A percentile compares a stretch with the other conserved stretches of the same genome.
phyloP scores from a whole-genome alignment of 1,139 yeast genomes.

The Saccharomyces hybrid region DNA sequence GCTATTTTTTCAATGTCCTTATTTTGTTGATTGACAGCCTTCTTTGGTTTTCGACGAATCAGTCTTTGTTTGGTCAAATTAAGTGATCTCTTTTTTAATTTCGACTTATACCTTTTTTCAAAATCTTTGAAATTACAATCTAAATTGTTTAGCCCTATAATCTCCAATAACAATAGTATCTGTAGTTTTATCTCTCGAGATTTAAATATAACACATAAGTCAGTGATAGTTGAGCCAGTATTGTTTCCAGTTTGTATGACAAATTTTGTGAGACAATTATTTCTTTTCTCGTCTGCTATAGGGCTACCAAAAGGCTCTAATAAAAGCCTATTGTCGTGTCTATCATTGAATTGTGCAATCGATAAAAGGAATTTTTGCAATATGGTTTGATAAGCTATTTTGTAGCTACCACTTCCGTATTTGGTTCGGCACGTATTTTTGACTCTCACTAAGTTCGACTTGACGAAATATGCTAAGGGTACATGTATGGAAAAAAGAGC shows the following conservation, averaged over 20 bases:
- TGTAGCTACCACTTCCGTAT: slow-evolving; percentile 5
- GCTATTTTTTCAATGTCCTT: neutral
- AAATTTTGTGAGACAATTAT: slow-evolving; percentile 11
- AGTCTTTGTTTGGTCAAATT: slow-evolving; percentile 33
- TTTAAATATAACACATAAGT: slow-evolving; percentile 35
- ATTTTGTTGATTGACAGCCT: slow-evolving; percentile 3
- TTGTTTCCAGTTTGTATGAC: neutral
- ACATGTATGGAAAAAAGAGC: slow-evolving; percentile 19
- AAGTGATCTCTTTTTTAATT: slow-evolving; percentile 32
- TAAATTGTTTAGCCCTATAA: slow-evolving; percentile 25
- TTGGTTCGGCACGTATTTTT: slow-evolving; percentile 20
- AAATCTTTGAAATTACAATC: slow-evolving; percentile 29
- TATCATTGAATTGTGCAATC: slow-evolving; percentile 19
- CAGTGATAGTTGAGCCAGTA: slow-evolving; percentile 4
- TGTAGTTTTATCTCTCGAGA: slow-evolving; percentile 65
- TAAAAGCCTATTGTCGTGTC: slow-evolving; percentile 12
- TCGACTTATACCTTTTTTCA: slow-evolving; percentile 21
- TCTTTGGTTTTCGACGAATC: slow-evolving; percentile 5
- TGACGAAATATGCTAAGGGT: slow-evolving; percentile 30
- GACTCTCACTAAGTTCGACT: slow-evolving; percentile 25
- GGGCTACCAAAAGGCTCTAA: neutral
- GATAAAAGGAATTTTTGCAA: slow-evolving; percentile 12
- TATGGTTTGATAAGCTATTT: slow-evolving; percentile 11
- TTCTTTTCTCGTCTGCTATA: slow-evolving; percentile 7
- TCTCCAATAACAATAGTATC: slow-evolving; percentile 48